Conservation (phyloP, 2,329 filamentous ascomycete genomes). For the Hypomyces perniciosus region DNA sequence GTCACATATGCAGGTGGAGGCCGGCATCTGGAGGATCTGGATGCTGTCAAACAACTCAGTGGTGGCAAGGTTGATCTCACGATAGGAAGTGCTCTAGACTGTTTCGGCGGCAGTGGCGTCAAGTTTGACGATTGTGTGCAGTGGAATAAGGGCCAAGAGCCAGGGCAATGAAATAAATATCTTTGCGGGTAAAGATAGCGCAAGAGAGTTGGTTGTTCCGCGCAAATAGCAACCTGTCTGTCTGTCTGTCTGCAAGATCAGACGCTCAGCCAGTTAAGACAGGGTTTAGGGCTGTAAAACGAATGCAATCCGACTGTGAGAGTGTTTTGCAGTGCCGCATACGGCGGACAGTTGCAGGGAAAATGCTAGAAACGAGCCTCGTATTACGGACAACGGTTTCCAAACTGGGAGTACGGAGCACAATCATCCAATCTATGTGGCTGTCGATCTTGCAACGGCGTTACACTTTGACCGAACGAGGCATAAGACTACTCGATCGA, state of each 20-base stretch:
- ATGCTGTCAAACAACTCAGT: constrained; percentile 74
- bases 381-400: background rate
- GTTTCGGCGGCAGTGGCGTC: constrained; percentile 85
- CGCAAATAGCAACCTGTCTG: background rate
- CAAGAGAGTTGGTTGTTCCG: background rate
- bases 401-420: too few species aligned
- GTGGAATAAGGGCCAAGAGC: constrained; percentile 63
- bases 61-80: constrained; percentile 81
- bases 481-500: background rate
- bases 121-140: constrained; percentile 81
- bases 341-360: background rate
- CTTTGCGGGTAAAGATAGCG: too few species aligned
- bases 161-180: background rate
- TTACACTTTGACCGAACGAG: background rate
- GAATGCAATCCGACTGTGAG: background rate
- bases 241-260: too few species aligned
- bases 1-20: constrained; percentile 97
- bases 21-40: constrained; percentile 72
- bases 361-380: constrained; percentile 3
- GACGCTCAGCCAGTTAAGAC: background rate
- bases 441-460: background rate
- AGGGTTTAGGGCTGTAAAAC: background rate
- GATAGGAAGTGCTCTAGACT: constrained; percentile 92
- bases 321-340: background rate
- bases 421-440: too few species aligned